Evolutionary conservation across 2,329 filamentous ascomycete species (phyloP), one percentile per base, ranked within the genome.

Genomic region (Cladosporium halotolerans): DNA sequence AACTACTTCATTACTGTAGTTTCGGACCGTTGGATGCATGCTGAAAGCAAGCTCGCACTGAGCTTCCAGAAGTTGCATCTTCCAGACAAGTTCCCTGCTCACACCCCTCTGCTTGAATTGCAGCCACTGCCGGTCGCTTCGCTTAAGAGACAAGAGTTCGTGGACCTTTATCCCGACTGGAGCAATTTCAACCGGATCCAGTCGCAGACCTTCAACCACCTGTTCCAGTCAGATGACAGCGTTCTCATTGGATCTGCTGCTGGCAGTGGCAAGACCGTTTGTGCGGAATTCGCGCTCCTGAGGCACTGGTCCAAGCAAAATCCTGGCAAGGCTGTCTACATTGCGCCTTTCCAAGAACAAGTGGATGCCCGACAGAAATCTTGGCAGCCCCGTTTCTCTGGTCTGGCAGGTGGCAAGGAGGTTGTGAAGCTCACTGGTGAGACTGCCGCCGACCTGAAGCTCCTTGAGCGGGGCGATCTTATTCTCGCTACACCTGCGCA

Each of bases 21-120:
- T 16, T 97, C 92, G 3, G 93, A 99, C 70, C 81, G 93, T 61
- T 99, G 93, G 93, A 96, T 99, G 89, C 89, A 96, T 68, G 89
- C 92, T 0, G 91, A 99, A 73, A 96, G 91, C 1, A 90, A 91
- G 67, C 76, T 99, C 51, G 86, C 92, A 0, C 86, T 99, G 2
- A 92, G 91, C 0, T 97, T 99, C 75, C 88, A 95, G 68, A 96
- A 96, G 69, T 78, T 99, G 28, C 87, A 96, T 41, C 79, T 99
- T 4, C 93, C 93, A 0, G 92, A 96, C 69, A 93, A 93, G 66
- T 99, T 99, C 70, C 91, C 91, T 31, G 85, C 93, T 39, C 92
- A 96, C 66, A 99, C 93, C 0, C 90, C 89, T 57, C 78, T 97
- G 42, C 79, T 97, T 18, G 91, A 97, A 65, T 79, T 99, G 62